Base-by-base conservation (phyloP, 768 basidiomycete genomes). In the Collybia sp. region DNA sequence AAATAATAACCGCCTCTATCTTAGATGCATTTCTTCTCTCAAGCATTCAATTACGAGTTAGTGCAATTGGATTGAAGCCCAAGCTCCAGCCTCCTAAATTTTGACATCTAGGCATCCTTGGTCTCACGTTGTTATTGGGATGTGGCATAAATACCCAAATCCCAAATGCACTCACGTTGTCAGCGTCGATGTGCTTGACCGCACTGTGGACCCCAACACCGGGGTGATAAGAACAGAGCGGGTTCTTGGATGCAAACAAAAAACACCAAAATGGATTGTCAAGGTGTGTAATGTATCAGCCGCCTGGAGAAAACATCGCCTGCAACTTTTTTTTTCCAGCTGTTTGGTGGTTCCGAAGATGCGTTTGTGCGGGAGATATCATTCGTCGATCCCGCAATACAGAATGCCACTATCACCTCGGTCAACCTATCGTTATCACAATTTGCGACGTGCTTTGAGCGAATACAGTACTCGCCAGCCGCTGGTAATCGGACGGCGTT, bases 141-240 rank as follows among this genome's bases (percentile, higher is more conserved):
- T 95, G 77, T 93, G 91, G 87, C 84, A 86, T 54, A 96, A 96
- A 75, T 96, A 96, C 66, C 93, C 93, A 43, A 95, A 95, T 63
- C 86, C 92, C 44, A 88, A 88, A 58, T 92, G 90, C 67, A 79
- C 86, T 17, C 91, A 93, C 63, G 91, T 93, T 54, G 72, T 91
- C 54, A 88, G 86, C 53, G 78, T 93, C 59, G 90, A 93, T 64
- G 91, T 93, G 20, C 50, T 95, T 46, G 87, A 92, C 69, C 84
- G 93, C 52, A 77, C 83, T 11, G 75, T 95, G 11, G 84, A 95
- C 68, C 79, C 89, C 20, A 64, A 73, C 45, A 93, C 89, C 9
- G 94, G 94, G 30, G 78, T 95, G 53, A 86, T 96, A 58, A 80
- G 93, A 54, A 96, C 91, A 37, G 94, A 97, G 67, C 79, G 93